Evolutionary conservation across 768 basidiomycete species (phyloP).

Genomic region (Xanthoconium purpureum): DNA sequence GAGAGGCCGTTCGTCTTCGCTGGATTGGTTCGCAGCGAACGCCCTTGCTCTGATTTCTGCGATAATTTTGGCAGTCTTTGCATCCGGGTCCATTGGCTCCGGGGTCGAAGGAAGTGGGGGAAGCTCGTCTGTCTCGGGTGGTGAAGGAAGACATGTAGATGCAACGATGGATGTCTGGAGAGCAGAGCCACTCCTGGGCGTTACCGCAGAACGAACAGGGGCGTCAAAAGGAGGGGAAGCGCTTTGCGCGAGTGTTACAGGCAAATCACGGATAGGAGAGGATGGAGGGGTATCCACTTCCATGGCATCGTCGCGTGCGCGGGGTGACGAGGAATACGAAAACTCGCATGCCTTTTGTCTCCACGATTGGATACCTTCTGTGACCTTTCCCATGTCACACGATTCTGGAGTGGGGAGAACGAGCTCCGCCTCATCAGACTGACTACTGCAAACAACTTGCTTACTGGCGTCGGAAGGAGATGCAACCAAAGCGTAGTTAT

Average conservation of each 20-base stretch:
- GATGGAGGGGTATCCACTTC: conserved; percentile 14
- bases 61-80: conserved; percentile 57
- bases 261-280: conserved; percentile 8
- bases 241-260: conserved; percentile 2
- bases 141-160: conserved; percentile 21
- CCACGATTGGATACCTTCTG: conserved; percentile 45
- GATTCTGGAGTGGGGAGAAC: conserved; percentile 26
- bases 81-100: conserved; percentile 28
- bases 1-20: conserved; percentile 39
- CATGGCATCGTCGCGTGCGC: conserved; percentile 11
- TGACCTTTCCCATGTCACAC: conserved; percentile 30
- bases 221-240: conserved; percentile 7
- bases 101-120: conserved; percentile 31
- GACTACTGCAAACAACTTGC: conserved; percentile 57
- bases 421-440: conserved; percentile 64
- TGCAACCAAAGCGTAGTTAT: neutral
- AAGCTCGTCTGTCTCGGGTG: conserved; percentile 20
- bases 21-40: conserved; percentile 43
- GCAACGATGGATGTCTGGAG: conserved; percentile 13
- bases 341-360: conserved; percentile 31
- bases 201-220: conserved; percentile 1
- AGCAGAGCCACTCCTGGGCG: conserved; percentile 2
- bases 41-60: conserved; percentile 65
- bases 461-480: conserved; percentile 23
- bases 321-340: conserved; percentile 3